A percentile compares a stretch with the other conserved stretches of the same genome.
Conservation (phyloP, 768 basidiomycete species). For the Mycena latifolia region DNA sequence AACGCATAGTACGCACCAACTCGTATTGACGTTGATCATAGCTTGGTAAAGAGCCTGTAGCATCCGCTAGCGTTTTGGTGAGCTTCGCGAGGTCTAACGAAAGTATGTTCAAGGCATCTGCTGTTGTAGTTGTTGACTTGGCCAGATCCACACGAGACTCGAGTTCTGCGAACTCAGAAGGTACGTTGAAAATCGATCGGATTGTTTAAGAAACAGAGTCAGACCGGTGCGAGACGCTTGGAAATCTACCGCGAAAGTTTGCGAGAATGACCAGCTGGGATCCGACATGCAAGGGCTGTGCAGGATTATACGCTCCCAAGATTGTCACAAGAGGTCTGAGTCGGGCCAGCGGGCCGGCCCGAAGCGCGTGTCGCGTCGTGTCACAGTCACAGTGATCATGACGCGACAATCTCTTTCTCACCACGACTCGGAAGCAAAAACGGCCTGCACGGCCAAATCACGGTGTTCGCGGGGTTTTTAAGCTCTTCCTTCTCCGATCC, state of each 20-base stretch:
- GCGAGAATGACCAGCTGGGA: constrained; percentile 59
- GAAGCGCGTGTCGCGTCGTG: too few species aligned
- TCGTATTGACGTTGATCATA: constrained; percentile 85
- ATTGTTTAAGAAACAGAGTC: constrained; percentile 38
- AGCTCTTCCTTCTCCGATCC: neutral
- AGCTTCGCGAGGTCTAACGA: constrained; percentile 67
- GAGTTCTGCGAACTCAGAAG: constrained; percentile 58
- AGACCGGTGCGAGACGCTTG: constrained; percentile 64
- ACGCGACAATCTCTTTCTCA: too few species aligned
- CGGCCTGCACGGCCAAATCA: too few species aligned
- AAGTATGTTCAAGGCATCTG: constrained; percentile 56
- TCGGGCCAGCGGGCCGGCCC: too few species aligned
- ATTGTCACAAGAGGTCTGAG: too few species aligned
- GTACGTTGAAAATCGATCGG: constrained; percentile 32
- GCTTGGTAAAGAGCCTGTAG: constrained; percentile 71
- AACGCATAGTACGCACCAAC: constrained; percentile 58
- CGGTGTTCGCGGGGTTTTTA: neutral
- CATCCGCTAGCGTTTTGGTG: constrained; percentile 73
- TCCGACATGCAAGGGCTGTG: constrained; percentile 40
- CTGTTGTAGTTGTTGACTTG: constrained; percentile 43
- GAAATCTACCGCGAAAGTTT: constrained; percentile 64
- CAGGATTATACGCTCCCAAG: too few species aligned
- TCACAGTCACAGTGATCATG: too few species aligned
- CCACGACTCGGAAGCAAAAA: too few species aligned
- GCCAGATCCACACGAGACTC: constrained; percentile 58